Evolutionary conservation across 768 basidiomycete species (phyloP).

Genomic region (Daedaleopsis nitida): DNA sequence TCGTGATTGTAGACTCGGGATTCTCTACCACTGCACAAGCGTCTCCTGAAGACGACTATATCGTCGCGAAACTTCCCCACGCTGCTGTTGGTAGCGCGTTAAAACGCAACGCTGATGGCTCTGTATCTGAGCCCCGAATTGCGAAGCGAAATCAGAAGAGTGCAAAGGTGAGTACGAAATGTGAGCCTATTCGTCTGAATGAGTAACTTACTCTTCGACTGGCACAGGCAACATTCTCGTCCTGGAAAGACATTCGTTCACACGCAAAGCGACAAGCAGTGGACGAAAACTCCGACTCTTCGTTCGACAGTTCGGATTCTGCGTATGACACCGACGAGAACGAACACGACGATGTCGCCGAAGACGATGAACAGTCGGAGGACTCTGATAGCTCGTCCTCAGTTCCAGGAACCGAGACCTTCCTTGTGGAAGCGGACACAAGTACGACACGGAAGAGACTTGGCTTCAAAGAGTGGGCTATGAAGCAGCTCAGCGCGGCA

Average conservation of each 20-base stretch:
- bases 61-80: not conserved
- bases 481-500: conserved; percentile 65
- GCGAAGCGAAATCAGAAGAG: conserved; percentile 45
- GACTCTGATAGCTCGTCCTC: conserved; percentile 14
- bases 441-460: conserved; percentile 41
- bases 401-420: conserved; percentile 18
- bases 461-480: conserved; percentile 90
- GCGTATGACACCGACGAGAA: conserved; percentile 48
- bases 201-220: too few species aligned
- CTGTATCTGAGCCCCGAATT: conserved; percentile 47
- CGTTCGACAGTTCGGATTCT: conserved; percentile 81
- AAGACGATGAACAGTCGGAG: conserved; percentile 19
- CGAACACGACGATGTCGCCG: conserved; percentile 25
- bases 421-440: conserved; percentile 26
- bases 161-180: conserved; percentile 39
- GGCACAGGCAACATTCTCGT: conserved; percentile 42
- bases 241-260: conserved; percentile 46
- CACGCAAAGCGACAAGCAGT: conserved; percentile 17
- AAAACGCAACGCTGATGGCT: conserved; percentile 66
- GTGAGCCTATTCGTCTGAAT: not conserved
- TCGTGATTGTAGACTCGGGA: conserved; percentile 29
- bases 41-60: conserved; percentile 8
- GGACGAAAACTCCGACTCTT: conserved; percentile 50
- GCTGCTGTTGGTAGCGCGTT: conserved; percentile 57
- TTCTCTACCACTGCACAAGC: conserved; percentile 19